A percentile compares a stretch with the other conserved stretches of the same genome.
phyloP scores from a whole-genome alignment of 176 grass and related monocot species.

The Carex littledalei region DNA sequence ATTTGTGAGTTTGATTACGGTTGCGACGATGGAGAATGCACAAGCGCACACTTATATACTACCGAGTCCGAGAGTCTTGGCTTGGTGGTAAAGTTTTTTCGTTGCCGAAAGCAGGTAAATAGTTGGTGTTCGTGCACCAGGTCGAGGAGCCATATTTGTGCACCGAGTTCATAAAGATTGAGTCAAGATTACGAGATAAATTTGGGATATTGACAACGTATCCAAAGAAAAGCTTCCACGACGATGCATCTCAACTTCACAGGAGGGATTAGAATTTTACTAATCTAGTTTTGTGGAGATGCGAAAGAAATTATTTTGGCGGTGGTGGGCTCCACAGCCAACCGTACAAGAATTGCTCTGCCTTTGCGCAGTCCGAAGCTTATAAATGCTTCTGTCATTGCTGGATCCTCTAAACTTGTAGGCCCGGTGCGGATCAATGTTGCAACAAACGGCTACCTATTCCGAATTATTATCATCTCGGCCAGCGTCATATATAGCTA shows the following conservation, averaged over 20 bases:
- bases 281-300: not conserved
- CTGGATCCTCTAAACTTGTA: not conserved
- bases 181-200: not conserved
- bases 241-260: not conserved
- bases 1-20: not conserved
- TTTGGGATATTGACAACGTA: not conserved
- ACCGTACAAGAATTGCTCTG: not conserved
- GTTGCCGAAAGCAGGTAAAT: not conserved
- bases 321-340: not conserved
- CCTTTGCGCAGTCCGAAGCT: not conserved
- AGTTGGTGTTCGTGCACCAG: not conserved
- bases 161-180: not conserved
- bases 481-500: too few species aligned
- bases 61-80: not conserved
- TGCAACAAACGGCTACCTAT: too few species aligned
- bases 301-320: not conserved
- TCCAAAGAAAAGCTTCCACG: not conserved
- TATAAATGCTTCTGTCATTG: not conserved
- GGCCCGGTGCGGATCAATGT: too few species aligned
- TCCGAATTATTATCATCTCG: too few species aligned
- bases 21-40: not conserved
- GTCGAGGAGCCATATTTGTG: not conserved
- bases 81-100: constrained; percentile 12
- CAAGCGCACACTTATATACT: constrained; percentile 9
- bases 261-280: too few species aligned